Base-by-base conservation (phyloP, 192 early-diverging fungal species). In the Gonapodya sp. region DNA sequence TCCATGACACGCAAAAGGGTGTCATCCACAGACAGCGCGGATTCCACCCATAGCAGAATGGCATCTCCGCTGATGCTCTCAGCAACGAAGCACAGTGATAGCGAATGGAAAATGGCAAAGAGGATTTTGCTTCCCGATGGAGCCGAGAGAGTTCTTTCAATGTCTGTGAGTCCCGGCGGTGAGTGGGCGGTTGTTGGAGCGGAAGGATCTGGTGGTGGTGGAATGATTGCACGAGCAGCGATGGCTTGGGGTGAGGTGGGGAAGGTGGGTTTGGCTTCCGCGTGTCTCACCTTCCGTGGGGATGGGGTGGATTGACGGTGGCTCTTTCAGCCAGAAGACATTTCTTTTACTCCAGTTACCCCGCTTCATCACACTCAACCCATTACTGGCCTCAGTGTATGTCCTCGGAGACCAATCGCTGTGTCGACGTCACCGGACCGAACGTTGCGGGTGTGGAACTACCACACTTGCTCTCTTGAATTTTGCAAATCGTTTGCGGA, bases 401-500 rank as follows among this genome's bases (percentile, higher is more conserved):
- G 89, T 73, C 84, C 88, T 37, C 37, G 89, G 31, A 88, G 89
- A 37, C 90, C 90, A 14, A 82, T 92, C 36, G 81, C 91, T 32
- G 90, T 86, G 2, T 89, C 89, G 18, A 89, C 88, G 80, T 86
- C 85, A 0, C 78, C 83, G 36, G 90, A 92, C 82, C 82, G 85
- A 34, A 89, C 89, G 33, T 85, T 92, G 24, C 82, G 89, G 1
- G 86, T 92, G 14, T 92, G 89, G 89, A 92, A 92, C 83, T 92
- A 92, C 73, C 34, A 88, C 24, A 88, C 91, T 30, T 81, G 80
- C 32, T 86, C 86, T 36, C 85, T 82, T 31, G 90, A 92, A 80
- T 82, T 92, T 18, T 88, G 88, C 36, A 91, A 91, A 79, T 88
- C 86, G 73, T 92, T 92, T 83, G 84, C 88, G 18, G 90, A 92